A percentile compares a stretch with the other conserved stretches of the same genome.
phyloP scores from a whole-genome alignment of 1,139 yeast genomes.

The Blastobotrys proliferans region DNA sequence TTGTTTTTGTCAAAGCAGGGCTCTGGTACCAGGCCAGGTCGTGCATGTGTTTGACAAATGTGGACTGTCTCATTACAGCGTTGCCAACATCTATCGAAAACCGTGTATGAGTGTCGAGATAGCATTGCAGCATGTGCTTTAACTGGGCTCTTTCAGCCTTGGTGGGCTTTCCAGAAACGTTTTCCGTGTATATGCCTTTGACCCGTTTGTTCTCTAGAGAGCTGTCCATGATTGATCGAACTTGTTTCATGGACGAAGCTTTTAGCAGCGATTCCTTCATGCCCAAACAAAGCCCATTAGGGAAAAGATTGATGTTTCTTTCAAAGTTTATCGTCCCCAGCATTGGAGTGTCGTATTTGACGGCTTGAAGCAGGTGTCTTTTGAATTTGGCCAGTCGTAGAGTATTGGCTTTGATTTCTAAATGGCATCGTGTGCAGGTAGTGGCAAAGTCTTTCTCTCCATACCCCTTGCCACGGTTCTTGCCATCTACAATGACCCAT shows the following conservation, averaged over 20 bases:
- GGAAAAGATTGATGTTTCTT: slow-evolving; percentile 2
- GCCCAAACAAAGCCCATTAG: slow-evolving; percentile 1
- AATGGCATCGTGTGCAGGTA: slow-evolving; percentile 8
- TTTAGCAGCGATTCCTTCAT: slow-evolving; percentile 1
- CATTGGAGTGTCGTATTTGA: slow-evolving; percentile 12
- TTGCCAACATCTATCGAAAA: slow-evolving; percentile 34
- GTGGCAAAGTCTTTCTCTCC: slow-evolving; percentile 8
- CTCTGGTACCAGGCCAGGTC: slow-evolving; percentile 35
- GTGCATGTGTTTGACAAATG: slow-evolving; percentile 36
- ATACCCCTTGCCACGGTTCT: slow-evolving; percentile 3
- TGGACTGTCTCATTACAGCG: slow-evolving; percentile 36
- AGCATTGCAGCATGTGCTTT: slow-evolving; percentile 20
- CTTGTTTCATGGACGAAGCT: slow-evolving; percentile 4
- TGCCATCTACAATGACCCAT: slow-evolving; percentile 2
- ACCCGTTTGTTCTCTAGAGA: slow-evolving; percentile 4
- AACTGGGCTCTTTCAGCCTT: slow-evolving; percentile 10
- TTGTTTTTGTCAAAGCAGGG: slow-evolving; percentile 25
- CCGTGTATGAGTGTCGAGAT: slow-evolving; percentile 24
- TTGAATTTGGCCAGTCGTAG: slow-evolving; percentile 15
- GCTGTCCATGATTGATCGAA: slow-evolving; percentile 1
- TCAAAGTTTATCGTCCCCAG: slow-evolving; percentile 14
- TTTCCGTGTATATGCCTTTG: slow-evolving; percentile 1
- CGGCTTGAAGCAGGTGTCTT: slow-evolving; percentile 7
- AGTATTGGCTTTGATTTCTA: slow-evolving; percentile 6
- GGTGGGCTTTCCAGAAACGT: slow-evolving; percentile 2